These are phyloP conservation scores for Coniochaeta ligniaria DNA, from an alignment of 2,329 filamentous ascomycete genomes.

Conservation along the genomic window DNA sequence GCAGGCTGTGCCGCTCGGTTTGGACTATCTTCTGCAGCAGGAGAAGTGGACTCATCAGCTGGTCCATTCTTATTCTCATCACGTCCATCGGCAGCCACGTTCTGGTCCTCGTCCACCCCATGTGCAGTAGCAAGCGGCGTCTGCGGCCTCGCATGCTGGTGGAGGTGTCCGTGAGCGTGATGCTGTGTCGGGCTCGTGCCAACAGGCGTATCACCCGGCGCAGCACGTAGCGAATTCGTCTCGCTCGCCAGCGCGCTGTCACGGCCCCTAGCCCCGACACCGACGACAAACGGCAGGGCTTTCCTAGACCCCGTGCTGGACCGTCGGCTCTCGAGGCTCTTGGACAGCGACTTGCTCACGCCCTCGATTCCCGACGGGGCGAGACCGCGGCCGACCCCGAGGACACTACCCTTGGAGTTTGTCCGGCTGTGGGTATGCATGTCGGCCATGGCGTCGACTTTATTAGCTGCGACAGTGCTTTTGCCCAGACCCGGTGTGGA, in stretches of 20 bases:
- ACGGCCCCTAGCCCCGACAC: slow-evolving; percentile 28
- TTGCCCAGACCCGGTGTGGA: slow-evolving; percentile 89
- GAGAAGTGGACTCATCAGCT: not conserved
- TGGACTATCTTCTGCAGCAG: slow-evolving; percentile 3
- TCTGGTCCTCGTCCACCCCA: not conserved
- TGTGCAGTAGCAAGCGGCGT: not conserved
- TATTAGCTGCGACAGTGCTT: slow-evolving; percentile 81
- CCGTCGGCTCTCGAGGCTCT: slow-evolving; percentile 83
- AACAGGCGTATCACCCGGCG: slow-evolving; percentile 28
- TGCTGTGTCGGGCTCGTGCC: slow-evolving; percentile 29
- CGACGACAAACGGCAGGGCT: slow-evolving; percentile 49
- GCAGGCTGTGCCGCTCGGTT: slow-evolving; percentile 7
- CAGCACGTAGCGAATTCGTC: slow-evolving; percentile 50
- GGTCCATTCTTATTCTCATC: not conserved
- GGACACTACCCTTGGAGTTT: slow-evolving; percentile 31
- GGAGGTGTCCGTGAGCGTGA: slow-evolving; percentile 10
- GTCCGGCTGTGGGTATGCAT: slow-evolving; percentile 43
- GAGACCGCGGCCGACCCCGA: slow-evolving; percentile 18
- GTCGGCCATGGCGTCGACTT: slow-evolving; percentile 78
- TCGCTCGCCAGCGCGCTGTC: slow-evolving; percentile 49
- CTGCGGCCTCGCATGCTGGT: not conserved
- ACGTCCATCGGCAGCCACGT: slow-evolving; percentile 4
- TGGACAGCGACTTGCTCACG: slow-evolving; percentile 72
- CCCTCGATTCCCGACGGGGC: slow-evolving; percentile 57
- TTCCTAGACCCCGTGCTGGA: slow-evolving; percentile 84